Base-by-base conservation (phyloP, 768 basidiomycete species). In the Leccinum disarticulatum region DNA sequence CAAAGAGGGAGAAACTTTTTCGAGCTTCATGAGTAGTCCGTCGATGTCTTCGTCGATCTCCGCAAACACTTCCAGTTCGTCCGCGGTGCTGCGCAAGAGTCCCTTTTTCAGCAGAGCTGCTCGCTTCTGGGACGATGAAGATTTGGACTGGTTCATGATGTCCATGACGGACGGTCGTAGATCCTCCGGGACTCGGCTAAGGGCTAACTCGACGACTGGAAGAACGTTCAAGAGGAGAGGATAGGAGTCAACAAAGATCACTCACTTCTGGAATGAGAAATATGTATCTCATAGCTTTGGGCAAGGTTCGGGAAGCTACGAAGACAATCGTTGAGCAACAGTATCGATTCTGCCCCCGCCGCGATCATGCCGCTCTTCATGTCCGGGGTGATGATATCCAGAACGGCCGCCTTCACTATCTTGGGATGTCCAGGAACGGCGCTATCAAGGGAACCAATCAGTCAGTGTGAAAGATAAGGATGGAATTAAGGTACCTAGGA, bases 321-420 rank as follows among this genome's bases (percentile, higher is more conserved):
- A 33, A 94, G 75, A 58, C 84, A 84, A 57, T 87, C 81, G 60
- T 83, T 84, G 15, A 85, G 82, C 15, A 93, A 77, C 3, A 87
- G 78, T 52, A 95, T 83, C 2, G 87, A 75, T 70, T 95, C 93
- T 10, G 88, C 90, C 8, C 83, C 84, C 15, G 91, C 86, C 10
- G 88, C 90, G 27, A 82, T 73, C 9, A 86, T 83, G 2, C 90
- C 88, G 22, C 74, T 79, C 46, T 75, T 77, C 35, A 88, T 67
- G 66, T 93, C 91, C 0, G 85, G 85, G 11, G 88, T 88, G 61
- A 95, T 88, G 55, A 95, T 91, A 70, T 95, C 92, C 62, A 93
- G 87, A 22, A 90, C 80, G 0, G 91, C 91, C 1, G 87, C 89
- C 66, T 91, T 91, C 56, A 80, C 79, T 52, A 81, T 77, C 61